Conservation (phyloP, 257 asterid genomes). For the Agastache rugosa region DNA sequence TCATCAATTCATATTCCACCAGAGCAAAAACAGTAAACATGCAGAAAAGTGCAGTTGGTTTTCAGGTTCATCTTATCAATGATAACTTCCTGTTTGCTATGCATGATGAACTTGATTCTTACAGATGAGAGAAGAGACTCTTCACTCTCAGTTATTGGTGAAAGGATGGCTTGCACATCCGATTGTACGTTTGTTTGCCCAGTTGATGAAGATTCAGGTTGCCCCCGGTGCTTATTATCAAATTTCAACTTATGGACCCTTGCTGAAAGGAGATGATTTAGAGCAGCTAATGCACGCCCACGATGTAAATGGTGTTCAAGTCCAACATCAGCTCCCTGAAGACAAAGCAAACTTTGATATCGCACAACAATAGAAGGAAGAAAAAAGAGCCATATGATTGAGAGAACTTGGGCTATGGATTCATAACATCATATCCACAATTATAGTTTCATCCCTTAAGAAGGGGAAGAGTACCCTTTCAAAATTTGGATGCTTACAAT, state of each 20-base stretch:
- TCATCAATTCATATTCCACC: conserved; percentile 23
- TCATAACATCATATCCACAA: conserved; percentile 22
- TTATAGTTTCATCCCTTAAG: conserved; percentile 20
- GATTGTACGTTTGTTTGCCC: conserved; percentile 79
- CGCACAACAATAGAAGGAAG: conserved; percentile 19
- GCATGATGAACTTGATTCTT: conserved; percentile 49
- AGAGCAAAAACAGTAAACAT: conserved; percentile 15
- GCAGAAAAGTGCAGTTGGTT: conserved; percentile 30
- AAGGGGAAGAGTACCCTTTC: conserved; percentile 27
- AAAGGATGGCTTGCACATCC: conserved; percentile 78
- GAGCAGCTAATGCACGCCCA: conserved; percentile 96
- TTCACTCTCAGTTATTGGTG: conserved; percentile 75
- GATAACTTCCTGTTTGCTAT: conserved; percentile 18
- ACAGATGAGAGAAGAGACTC: conserved; percentile 87
- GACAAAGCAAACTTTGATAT: conserved; percentile 34
- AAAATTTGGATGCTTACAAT: conserved; percentile 28
- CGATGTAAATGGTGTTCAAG: conserved; percentile 97
- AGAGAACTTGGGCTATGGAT: conserved; percentile 15
- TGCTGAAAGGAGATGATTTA: conserved; percentile 68
- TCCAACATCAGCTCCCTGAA: conserved; percentile 86
- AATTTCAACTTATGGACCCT: conserved; percentile 73
- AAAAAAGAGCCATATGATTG: conserved; percentile 22
- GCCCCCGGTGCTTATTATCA: conserved; percentile 57
- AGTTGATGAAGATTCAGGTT: conserved; percentile 56
- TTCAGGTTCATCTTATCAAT: conserved; percentile 28